Conservation (phyloP, 768 basidiomycete genomes). For the Scleroderma citrinum region DNA sequence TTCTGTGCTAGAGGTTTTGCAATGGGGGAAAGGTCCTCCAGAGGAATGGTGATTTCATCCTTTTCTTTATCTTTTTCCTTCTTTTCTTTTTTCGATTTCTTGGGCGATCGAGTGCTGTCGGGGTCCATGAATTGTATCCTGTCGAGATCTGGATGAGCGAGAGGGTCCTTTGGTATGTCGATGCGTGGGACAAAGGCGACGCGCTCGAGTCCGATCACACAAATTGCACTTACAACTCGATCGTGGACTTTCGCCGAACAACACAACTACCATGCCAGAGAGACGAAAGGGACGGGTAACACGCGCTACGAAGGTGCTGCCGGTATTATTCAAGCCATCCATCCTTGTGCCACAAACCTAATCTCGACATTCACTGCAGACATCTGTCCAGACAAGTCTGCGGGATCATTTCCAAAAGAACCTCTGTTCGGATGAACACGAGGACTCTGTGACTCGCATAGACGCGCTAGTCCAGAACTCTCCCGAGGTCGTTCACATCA, state of each 20-base stretch:
- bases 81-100: conserved; percentile 62
- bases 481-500: not conserved
- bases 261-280: conserved; percentile 16
- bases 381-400: conserved; percentile 23
- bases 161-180: conserved; percentile 6
- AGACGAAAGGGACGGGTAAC: conserved; percentile 18
- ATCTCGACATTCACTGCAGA: conserved; percentile 4
- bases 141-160: conserved; percentile 13
- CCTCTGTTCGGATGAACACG: not conserved
- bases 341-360: conserved; percentile 5
- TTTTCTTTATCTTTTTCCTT: conserved; percentile 65
- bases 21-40: conserved; percentile 88
- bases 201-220: conserved; percentile 3
- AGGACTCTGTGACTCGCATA: not conserved
- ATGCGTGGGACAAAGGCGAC: not conserved
- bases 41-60: conserved; percentile 53
- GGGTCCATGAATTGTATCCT: conserved; percentile 23
- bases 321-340: conserved; percentile 9
- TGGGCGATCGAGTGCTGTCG: conserved; percentile 29
- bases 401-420: conserved; percentile 19
- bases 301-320: conserved; percentile 6
- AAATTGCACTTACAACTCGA: not conserved
- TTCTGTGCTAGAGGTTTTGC: conserved; percentile 90
- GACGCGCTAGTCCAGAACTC: not conserved
- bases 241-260: not conserved